These are phyloP conservation scores for Parsonsia alboflavescens DNA, from an alignment of 257 asterid genomes.

Conservation along the genomic window DNA sequence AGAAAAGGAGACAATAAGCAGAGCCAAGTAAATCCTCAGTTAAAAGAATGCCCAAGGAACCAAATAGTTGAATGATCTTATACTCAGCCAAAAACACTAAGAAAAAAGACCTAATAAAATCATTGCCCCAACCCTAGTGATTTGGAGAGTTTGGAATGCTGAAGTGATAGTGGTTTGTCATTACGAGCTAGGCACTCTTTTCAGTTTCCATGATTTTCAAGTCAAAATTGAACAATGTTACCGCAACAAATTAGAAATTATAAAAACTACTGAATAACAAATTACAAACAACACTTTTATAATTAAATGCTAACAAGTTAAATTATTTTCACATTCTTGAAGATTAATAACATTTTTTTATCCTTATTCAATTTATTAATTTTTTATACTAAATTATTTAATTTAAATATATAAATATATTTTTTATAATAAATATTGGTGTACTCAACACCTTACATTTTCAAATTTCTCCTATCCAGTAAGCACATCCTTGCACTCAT, in stretches of 20 bases:
- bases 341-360: too few species aligned
- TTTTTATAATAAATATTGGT: too few species aligned
- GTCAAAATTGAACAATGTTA: not conserved
- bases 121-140: not conserved
- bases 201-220: not conserved
- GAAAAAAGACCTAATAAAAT: not conserved
- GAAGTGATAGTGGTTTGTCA: not conserved
- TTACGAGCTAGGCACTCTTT: not conserved
- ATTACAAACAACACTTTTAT: too few species aligned
- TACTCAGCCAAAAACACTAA: not conserved
- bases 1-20: conserved; percentile 9
- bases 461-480: too few species aligned
- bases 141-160: not conserved
- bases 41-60: not conserved
- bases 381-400: too few species aligned
- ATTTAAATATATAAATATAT: too few species aligned
- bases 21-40: not conserved
- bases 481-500: too few species aligned
- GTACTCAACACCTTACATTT: too few species aligned
- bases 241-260: not conserved
- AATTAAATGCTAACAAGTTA: too few species aligned
- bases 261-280: not conserved
- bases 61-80: not conserved
- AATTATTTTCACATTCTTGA: too few species aligned
- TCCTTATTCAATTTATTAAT: too few species aligned